Evolutionary conservation across 1,284 basidiomycete species (phyloP), one percentile per base, ranked within the genome.

Genomic region (Tylopilus sp.): DNA sequence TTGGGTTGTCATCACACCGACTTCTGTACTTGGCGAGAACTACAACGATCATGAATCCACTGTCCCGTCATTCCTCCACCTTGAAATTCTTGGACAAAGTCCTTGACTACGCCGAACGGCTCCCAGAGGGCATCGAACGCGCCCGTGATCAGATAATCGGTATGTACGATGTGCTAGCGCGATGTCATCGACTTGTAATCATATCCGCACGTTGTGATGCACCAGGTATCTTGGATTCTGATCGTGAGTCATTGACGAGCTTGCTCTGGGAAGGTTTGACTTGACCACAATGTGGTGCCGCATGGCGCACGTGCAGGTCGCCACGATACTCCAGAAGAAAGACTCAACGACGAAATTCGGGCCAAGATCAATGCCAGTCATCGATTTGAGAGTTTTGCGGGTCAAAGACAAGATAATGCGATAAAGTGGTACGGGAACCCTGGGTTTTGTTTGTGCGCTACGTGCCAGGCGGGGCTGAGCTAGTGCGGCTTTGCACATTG

Each of bases 331-430:
- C 87, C 89, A 1, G 80, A 88, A 62, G 93, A 93, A 79, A 86
- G 88, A 72, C 85, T 83, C 42, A 77, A 86, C n/a, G 92, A 93
- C 74, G 81, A 85, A 42, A 84, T 90, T 70, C 83, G 90, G 29
- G 83, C 86, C 63, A 86, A 89, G 74, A 96, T 97, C 75, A 90
- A 90, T 70, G 87, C 88, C 6, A 81, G 84, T 25, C 96, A 98
- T 82, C 88, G 95, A 37, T 98, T 94, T 81, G 78, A 88, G 48
- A 93, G 91, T 72, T 98, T 98, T 79, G 94, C 95, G 0, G 84
- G 81, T 19, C 86, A 93, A 75, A 83, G 92, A 34, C 71, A 81
- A 4, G 84, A 88, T 23, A 96, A 96, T 78, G 83, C 87, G 59
- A 91, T 94, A 58, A 98, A 97, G 82, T 98, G 93, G 94, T 92